These are phyloP conservation scores for Debaryomycetaceae sp. DNA, from an alignment of 1,139 yeast genomes.

Conservation along the genomic window DNA sequence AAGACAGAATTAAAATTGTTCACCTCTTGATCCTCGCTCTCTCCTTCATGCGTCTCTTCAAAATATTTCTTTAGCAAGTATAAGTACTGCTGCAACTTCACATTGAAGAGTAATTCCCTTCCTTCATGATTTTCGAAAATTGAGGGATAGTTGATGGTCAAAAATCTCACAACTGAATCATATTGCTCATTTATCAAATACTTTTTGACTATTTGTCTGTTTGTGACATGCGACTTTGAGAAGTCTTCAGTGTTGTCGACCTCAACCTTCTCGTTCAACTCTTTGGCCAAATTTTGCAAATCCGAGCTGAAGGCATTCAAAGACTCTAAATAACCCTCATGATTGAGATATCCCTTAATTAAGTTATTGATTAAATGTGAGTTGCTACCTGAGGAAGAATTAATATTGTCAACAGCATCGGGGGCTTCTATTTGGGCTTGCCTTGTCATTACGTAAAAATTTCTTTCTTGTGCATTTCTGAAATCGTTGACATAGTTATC, in stretches of 20 bases:
- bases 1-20: slow-evolving; percentile 19
- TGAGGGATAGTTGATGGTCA: slow-evolving; percentile 42
- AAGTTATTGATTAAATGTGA: slow-evolving; percentile 46
- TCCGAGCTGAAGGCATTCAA: slow-evolving; percentile 54
- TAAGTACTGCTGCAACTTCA: slow-evolving; percentile 50
- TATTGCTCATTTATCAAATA: slow-evolving; percentile 46
- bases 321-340: slow-evolving; percentile 70
- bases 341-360: slow-evolving; percentile 66
- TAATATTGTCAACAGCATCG: slow-evolving; percentile 16
- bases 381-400: slow-evolving; percentile 25
- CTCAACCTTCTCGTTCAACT: slow-evolving; percentile 11
- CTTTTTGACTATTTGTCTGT: slow-evolving; percentile 51
- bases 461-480: slow-evolving; percentile 26
- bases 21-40: slow-evolving; percentile 6
- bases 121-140: slow-evolving; percentile 34
- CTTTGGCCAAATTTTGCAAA: slow-evolving; percentile 36
- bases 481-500: slow-evolving; percentile 53
- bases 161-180: slow-evolving; percentile 41
- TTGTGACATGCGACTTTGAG: slow-evolving; percentile 33
- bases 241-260: slow-evolving; percentile 10
- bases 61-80: slow-evolving; percentile 20
- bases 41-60: slow-evolving; percentile 15
- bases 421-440: slow-evolving; percentile 5
- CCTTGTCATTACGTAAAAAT: slow-evolving; percentile 18
- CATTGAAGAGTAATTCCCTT: slow-evolving; percentile 47